A percentile compares a stretch with the other conserved stretches of the same genome.
phyloP scores from a whole-genome alignment of 352 stramenopile species.

The Phytophthora cactorum region DNA sequence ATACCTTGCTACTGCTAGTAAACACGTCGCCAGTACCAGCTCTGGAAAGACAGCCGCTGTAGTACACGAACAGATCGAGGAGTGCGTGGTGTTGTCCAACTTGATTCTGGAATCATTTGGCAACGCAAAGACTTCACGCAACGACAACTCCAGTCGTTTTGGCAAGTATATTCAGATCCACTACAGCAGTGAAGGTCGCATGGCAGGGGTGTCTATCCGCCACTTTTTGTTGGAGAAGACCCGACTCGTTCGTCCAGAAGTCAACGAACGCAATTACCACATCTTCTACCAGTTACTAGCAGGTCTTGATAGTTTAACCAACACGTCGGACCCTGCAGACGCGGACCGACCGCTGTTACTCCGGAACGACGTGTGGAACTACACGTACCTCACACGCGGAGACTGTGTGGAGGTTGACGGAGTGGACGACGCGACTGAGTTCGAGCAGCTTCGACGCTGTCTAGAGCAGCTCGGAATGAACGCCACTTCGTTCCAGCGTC shows the following conservation, averaged over 20 bases:
- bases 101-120: constrained; percentile 84
- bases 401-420: constrained; percentile 81
- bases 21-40: constrained; percentile 41
- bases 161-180: constrained; percentile 92
- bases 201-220: constrained; percentile 77
- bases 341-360: constrained; percentile 39
- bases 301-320: constrained; percentile 43
- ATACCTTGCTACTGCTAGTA: constrained; percentile 81
- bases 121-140: constrained; percentile 85
- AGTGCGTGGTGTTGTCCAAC: constrained; percentile 84
- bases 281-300: constrained; percentile 84
- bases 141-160: constrained; percentile 92
- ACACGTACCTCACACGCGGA: constrained; percentile 73
- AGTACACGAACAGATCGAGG: constrained; percentile 83
- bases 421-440: constrained; percentile 75
- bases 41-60: constrained; percentile 18
- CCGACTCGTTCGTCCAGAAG: constrained; percentile 67
- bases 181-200: constrained; percentile 76
- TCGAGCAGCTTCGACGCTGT: constrained; percentile 68
- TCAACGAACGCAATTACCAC: constrained; percentile 84
- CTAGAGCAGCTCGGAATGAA: constrained; percentile 78
- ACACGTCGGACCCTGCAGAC: constrained; percentile 19
- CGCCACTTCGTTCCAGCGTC: constrained; percentile 59
- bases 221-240: constrained; percentile 88
- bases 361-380: constrained; percentile 65